These are phyloP conservation scores for Trametes villosa DNA, from an alignment of 768 basidiomycete genomes.

Conservation along the genomic window DNA sequence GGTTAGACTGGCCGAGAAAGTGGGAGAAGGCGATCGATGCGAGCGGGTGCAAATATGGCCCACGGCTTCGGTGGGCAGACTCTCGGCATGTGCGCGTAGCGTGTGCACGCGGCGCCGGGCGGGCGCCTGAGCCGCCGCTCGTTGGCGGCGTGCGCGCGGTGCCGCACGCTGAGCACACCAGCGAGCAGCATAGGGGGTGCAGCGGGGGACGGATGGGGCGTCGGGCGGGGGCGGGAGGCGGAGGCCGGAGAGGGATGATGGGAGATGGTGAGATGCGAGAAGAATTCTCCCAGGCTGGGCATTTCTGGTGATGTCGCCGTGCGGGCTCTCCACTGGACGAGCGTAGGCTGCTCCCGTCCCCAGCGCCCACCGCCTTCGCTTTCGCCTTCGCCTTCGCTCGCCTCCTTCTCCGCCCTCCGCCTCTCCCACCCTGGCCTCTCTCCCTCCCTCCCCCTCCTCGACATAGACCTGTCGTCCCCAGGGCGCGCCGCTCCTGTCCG, in stretches of 20 bases:
- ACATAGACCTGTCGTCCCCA: conserved; percentile 19
- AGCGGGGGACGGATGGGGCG: not conserved
- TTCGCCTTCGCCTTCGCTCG: conserved; percentile 13
- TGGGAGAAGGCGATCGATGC: conserved; percentile 6
- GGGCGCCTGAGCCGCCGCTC: too few relatives aligned
- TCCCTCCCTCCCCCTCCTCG: conserved; percentile 30
- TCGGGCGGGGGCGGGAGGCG: not conserved
- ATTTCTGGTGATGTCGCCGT: not conserved
- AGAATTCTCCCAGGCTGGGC: conserved; percentile 5
- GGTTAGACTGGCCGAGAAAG: not conserved
- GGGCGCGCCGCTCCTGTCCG: conserved; percentile 20
- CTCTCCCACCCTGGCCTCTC: conserved; percentile 36
- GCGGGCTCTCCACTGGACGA: not conserved
- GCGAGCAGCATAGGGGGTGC: too few relatives aligned
- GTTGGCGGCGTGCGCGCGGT: not conserved
- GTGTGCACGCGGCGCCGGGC: too few relatives aligned
- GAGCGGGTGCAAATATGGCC: not conserved
- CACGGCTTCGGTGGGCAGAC: conserved; percentile 3
- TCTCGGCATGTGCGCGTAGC: not conserved
- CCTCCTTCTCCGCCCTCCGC: conserved; percentile 15
- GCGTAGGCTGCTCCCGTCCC: not conserved
- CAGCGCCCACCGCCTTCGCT: conserved; percentile 19
- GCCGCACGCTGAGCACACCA: not conserved
- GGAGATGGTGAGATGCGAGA: too few relatives aligned
- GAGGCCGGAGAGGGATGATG: not conserved